Base-by-base conservation (phyloP, 2,329 filamentous ascomycete species). In the Neoascochyta sp. region DNA sequence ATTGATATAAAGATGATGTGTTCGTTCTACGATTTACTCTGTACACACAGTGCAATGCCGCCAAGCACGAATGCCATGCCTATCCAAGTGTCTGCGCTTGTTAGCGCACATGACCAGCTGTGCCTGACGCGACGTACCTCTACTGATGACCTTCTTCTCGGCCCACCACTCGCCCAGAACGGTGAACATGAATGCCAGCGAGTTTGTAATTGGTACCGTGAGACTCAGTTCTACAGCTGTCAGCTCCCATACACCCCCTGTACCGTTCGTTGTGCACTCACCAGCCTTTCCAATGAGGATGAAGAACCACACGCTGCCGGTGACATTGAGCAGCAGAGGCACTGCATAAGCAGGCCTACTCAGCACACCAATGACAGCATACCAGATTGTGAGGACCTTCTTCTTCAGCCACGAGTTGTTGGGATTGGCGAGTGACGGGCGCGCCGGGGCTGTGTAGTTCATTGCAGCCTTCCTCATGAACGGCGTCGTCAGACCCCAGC, bases 271-370 rank as follows among this genome's bases (percentile, higher is more conserved):
- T 9, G 9, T 7, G 10, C 16, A 74, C 83, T 50, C 65, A 93
- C 88, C 88, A 52, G 89, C 89, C 62, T 92, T 79, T 5, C 90
- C 90, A 65, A 96, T 90, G 44, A 96, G 70, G 47, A 96, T 65
- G 52, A 96, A 96, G 66, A 96, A 96, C 90, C 90, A 96, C 32
- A 95, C 75, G 56, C 87, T 94, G 16, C 90, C 90, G 3, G 90
- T 95, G 30, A 96, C 67, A 60, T 96, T 96, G 36, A 95, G 65
- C 29, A 95, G 66, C 47, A 96, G 65, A 12, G 90, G 90, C 15
- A 94, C 66, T 5, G 87, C 85, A 64, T 96, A 96, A 11, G 78
- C 75, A 19, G 89, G 89, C 47, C 88, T 88, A 36, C 75, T 71
- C 29, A 96, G 65, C 36, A 95, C 69, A 55, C 95, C 89, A 9